Conservation (phyloP, 2,329 filamentous ascomycete genomes). For the Colletotrichum tanaceti region DNA sequence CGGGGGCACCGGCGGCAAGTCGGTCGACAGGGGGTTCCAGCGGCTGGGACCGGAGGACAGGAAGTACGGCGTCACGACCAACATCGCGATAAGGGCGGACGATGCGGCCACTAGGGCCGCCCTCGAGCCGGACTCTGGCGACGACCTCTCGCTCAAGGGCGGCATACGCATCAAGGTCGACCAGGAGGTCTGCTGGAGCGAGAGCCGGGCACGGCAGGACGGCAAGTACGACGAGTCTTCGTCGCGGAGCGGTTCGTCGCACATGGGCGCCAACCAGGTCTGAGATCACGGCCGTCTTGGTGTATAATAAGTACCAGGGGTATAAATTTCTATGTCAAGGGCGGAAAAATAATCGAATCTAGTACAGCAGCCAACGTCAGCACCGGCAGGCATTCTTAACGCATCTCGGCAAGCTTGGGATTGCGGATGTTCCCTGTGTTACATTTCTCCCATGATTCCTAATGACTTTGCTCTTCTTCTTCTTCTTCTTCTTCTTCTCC, state of each 20-base stretch:
- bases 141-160: constrained; percentile 23
- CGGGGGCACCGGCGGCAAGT: constrained; percentile 30
- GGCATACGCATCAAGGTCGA: constrained; percentile 30
- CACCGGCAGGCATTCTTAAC: neutral
- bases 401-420: neutral
- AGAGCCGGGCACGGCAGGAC: neutral
- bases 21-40: constrained; percentile 31
- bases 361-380: neutral
- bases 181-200: constrained; percentile 32
- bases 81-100: neutral
- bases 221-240: constrained; percentile 20
- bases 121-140: constrained; percentile 15
- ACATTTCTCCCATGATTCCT: no score
- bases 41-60: constrained; percentile 26
- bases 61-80: constrained; percentile 22
- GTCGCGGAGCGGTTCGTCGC: constrained; percentile 18
- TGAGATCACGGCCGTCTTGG: constrained; percentile 22
- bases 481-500: no score
- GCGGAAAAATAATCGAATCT: neutral
- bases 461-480: no score
- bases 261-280: constrained; percentile 5
- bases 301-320: constrained; percentile 16
- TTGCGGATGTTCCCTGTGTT: no score
- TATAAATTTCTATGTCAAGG: neutral
- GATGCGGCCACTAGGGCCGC: constrained; percentile 7